Evolutionary conservation across 192 early-diverging fungal genomes (phyloP), one percentile per base, ranked within the genome.

Genomic region (Phlyctochytrium arcticum): DNA sequence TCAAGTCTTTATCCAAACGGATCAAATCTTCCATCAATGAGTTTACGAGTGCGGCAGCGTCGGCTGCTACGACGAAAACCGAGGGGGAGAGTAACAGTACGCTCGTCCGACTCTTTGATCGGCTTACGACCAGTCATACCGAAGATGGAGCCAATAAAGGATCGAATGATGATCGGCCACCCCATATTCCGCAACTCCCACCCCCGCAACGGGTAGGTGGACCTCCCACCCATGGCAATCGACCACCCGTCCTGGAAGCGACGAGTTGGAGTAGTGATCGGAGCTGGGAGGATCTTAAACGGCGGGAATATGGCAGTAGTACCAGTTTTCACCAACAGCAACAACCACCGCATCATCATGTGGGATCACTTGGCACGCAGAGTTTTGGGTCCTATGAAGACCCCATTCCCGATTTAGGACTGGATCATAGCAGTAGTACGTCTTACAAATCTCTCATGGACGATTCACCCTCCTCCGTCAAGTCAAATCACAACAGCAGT

Each of bases 251-350:
- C 19, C 36, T 57, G 12, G 69, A 65, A 57, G 69, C 39, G 17
- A 70, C 55, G 12, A 70, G 69, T 44, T 70, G 69, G 69, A 54
- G 48, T 34, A 65, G 61, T 31, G 69, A 70, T 33, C 39, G 54
- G n/a, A 70, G 69, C 32, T 70, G 69, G 69, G 69, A 70, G 37
- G 55, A 65, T 21, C 3, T 70, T 48, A 66, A 57, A 48, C 27
- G 54, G 26, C 50, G 60, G 27, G 62, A 48, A n/a, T 8, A 56
- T 35, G 75, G 74, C 5, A 63, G 75, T 39, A 47, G 15, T n/a
- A n/a, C n/a, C n/a, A n/a, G n/a, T n/a, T n/a, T n/a, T n/a, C n/a
- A n/a, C n/a, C n/a, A n/a, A n/a, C n/a, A n/a, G n/a, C n/a, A n/a
- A n/a, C n/a, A n/a, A n/a, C n/a, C n/a, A n/a, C n/a, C n/a, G n/a